Evolutionary conservation across 371 early-diverging fungal genomes (phyloP).

Genomic region (Mycotypha africana): DNA sequence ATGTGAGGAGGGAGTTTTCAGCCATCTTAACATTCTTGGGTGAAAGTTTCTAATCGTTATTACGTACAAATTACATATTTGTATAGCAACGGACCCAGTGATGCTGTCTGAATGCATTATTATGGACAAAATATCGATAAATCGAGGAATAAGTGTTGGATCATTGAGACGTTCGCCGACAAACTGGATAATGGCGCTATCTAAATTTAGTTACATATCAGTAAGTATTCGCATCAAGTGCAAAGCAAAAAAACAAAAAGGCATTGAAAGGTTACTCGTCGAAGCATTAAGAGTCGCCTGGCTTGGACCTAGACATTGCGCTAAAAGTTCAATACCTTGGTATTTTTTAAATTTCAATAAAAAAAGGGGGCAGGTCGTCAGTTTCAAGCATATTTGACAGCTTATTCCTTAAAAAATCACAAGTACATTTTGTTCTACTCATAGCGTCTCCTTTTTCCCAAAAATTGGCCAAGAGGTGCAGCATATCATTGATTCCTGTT

Average conservation of each 20-base stretch:
- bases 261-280: slow-evolving; percentile 17
- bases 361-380: too few relatives aligned
- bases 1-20: not conserved
- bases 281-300: slow-evolving; percentile 12
- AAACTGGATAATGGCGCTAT: slow-evolving; percentile 10
- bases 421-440: slow-evolving; percentile 10
- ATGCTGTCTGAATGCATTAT: slow-evolving; percentile 8
- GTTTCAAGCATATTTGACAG: not conserved
- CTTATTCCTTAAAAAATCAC: not conserved
- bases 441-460: slow-evolving; percentile 8
- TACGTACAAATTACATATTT: slow-evolving; percentile 11
- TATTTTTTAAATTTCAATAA: too few relatives aligned
- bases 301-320: slow-evolving; percentile 25
- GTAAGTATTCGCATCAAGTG: too few relatives aligned
- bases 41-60: not conserved
- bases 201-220: too few relatives aligned
- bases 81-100: slow-evolving; percentile 4
- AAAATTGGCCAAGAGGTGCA: slow-evolving; percentile 5
- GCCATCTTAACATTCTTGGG: not conserved
- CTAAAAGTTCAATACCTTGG: slow-evolving; percentile 27
- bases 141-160: slow-evolving; percentile 1
- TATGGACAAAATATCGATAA: slow-evolving; percentile 10
- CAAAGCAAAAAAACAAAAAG: too few relatives aligned
- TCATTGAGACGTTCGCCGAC: slow-evolving; percentile 4
- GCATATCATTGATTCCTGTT: slow-evolving; percentile 13